Percentiles rank a stretch among this genome's conserved stretches.
phyloP scores from a whole-genome alignment of 177 flowering plant genomes.

The Telopea speciosissima region DNA sequence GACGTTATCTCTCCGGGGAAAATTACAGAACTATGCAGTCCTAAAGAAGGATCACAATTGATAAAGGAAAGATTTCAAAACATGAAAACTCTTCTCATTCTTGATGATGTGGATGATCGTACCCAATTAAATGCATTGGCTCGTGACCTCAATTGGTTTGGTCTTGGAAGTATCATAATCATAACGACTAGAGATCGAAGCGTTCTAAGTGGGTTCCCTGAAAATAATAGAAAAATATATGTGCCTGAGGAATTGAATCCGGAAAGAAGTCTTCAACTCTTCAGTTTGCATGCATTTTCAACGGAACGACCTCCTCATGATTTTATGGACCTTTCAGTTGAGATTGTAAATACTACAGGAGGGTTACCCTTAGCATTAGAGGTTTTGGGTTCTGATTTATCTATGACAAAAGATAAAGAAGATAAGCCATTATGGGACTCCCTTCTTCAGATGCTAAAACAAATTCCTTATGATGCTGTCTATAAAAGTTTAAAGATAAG shows the following conservation, averaged over 20 bases:
- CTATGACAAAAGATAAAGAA: neutral
- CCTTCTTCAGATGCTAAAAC: neutral
- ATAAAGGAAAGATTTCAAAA: no score
- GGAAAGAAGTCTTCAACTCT: constrained; percentile 19
- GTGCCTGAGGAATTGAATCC: neutral
- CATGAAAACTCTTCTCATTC: no score
- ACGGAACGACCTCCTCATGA: neutral
- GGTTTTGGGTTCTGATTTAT: constrained; percentile 18
- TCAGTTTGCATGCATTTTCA: constrained; percentile 18
- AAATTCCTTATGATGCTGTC: constrained; percentile 2
- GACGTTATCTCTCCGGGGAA: no score
- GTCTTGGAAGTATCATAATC: constrained; percentile 9
- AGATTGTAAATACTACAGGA: constrained; percentile 10
- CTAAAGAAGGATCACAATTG: no score
- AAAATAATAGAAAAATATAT: neutral
- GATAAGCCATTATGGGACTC: constrained; percentile 3
- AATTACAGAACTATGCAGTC: no score
- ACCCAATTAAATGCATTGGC: neutral
- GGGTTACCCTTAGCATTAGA: constrained; percentile 22
- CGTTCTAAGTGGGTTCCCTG: neutral
- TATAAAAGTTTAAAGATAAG: constrained; percentile 10
- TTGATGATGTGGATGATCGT: no score
- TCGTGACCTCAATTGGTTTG: constrained; percentile 11
- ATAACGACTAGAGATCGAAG: constrained; percentile 16
- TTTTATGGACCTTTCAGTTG: neutral